phyloP scores from a whole-genome alignment of 225 moss, liverwort and hornwort species.

The Pseudisothecium myosuroides region DNA sequence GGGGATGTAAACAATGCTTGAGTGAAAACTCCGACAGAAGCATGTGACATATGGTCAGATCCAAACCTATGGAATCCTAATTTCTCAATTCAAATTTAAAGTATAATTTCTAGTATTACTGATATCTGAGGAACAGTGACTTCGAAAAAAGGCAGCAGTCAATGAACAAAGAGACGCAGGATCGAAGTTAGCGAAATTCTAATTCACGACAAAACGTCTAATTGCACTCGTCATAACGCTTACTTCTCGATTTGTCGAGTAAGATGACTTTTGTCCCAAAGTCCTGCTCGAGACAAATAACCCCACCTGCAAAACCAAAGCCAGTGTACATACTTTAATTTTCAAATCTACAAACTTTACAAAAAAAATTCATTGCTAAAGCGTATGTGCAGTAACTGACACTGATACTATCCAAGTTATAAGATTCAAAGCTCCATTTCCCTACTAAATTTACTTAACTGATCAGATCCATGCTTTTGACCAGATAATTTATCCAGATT shows the following conservation, averaged over 20 bases:
- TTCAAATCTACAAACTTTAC: background rate
- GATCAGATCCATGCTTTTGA: background rate
- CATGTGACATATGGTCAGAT: background rate
- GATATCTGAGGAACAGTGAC: background rate
- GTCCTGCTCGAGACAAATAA: constrained; percentile 81
- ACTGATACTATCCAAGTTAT: background rate
- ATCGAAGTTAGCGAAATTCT: background rate
- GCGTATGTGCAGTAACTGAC: background rate
- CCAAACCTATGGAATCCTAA: background rate
- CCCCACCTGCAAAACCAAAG: constrained; percentile 61
- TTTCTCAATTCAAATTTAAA: background rate
- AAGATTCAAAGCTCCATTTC: background rate
- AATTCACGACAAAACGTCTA: background rate
- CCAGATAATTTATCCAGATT: background rate
- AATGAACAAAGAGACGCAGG: background rate
- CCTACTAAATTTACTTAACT: background rate
- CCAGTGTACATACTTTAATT: background rate
- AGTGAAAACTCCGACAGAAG: background rate
- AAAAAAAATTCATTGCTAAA: background rate
- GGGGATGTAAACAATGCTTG: background rate
- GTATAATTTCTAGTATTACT: background rate
- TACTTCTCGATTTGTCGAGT: constrained; percentile 93
- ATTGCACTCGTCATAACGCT: background rate
- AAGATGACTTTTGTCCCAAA: constrained; percentile 90
- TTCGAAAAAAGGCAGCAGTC: background rate